A percentile compares a stretch with the other conserved stretches of the same genome.
These are phyloP conservation scores for Luzula sylvatica DNA, from an alignment of 176 grass and related monocot species.

Conservation along the genomic window DNA sequence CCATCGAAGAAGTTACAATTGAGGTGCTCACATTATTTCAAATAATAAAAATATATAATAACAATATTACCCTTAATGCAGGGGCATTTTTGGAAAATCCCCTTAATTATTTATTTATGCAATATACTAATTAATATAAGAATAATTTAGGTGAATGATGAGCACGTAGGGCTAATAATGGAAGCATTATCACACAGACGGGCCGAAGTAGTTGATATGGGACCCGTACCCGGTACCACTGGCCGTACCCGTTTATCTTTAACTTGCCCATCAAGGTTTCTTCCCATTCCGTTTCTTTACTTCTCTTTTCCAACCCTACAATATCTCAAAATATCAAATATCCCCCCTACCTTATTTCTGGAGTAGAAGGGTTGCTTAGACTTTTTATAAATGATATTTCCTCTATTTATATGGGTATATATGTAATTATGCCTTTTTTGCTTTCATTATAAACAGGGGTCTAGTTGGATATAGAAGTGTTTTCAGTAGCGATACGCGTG, in stretches of 20 bases:
- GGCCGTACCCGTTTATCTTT: conserved; percentile 76
- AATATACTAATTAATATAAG: neutral
- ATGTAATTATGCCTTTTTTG: no score
- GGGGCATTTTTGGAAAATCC: no score
- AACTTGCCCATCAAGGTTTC: conserved; percentile 96
- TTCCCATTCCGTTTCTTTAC: neutral
- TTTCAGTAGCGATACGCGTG: conserved; percentile 92
- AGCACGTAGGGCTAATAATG: conserved; percentile 89
- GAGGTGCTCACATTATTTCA: conserved; percentile 46
- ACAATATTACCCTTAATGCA: no score
- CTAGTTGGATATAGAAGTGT: conserved; percentile 92
- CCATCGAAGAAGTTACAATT: conserved; percentile 98
- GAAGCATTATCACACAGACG: conserved; percentile 81
- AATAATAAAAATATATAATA: conserved; percentile 15
- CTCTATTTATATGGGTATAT: no score
- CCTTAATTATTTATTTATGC: conserved; percentile 11
- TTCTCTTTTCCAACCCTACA: neutral
- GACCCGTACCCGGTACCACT: conserved; percentile 67
- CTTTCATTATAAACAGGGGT: conserved; percentile 51
- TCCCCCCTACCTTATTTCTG: no score
- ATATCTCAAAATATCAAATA: no score
- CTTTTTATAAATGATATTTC: no score
- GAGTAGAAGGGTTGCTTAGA: no score
- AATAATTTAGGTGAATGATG: conserved; percentile 78
- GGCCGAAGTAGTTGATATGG: conserved; percentile 91